Base-by-base conservation (phyloP, 176 grass and related monocot species). In the Ensete glaucum region DNA sequence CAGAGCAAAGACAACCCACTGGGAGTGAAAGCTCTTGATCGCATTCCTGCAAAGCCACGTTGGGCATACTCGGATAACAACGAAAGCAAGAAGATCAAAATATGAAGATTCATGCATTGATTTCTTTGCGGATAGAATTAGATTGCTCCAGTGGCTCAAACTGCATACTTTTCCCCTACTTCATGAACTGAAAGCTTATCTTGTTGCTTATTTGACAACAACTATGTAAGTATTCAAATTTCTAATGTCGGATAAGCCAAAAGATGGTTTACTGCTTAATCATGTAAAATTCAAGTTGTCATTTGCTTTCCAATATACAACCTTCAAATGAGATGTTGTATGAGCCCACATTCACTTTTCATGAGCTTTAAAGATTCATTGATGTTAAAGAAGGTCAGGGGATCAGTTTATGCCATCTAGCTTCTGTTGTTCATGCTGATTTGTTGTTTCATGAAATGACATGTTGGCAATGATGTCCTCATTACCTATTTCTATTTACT, bases 1-100 rank as follows among this genome's bases (percentile, higher is more conserved):
- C 71, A 73, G 71, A 73, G 71, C 71, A 73, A 73, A 22, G 71
- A 56, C 22, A 73, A 73, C 25, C 71, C 71, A 14, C 71, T 73
- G 20, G 71, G 71, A 57, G 71, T 73, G 71, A 73, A 73, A 52
- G 71, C 71, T 73, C 71, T 73, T 9, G 51, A 12, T 56, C 52
- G 71, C 21, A 56, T 22, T 22, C 71, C 71, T 54, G 71, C 71
- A 0, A 73, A 73, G 55, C 52, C 52, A 25, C 20, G 1, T 22
- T 73, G 71, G 71, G 11, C 52, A 29, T 73, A 56, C 68, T 20
- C 11, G 1, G 43, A 20, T 6, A 14, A 6, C 3, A 14, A 6
- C 1, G 34, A 52, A 16, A 34, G 68, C 72, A 74, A 57, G 53
- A 55, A 74, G 72, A 74, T 58, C 15, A 48, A 73, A 12, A 19